Percentiles rank a stretch among this genome's conserved stretches.
Evolutionary conservation across 192 early-diverging fungal species (phyloP).

Genomic region (Coemansia sp.): DNA sequence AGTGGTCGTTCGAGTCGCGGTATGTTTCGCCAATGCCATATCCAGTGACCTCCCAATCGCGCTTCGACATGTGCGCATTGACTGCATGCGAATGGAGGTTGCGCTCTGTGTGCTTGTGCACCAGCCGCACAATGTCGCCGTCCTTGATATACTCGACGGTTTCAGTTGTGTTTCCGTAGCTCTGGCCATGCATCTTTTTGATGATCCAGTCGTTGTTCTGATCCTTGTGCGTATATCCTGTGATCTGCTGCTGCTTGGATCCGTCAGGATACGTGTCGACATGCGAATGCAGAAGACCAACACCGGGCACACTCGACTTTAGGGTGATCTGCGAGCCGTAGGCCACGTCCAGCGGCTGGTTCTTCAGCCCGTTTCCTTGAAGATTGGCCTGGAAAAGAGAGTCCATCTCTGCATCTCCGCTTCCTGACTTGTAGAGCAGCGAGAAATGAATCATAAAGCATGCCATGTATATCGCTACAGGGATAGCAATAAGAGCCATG

Average conservation of each 20-base stretch:
- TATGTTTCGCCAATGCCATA: constrained; percentile 72
- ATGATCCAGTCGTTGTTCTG: constrained; percentile 87
- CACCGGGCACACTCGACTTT: constrained; percentile 79
- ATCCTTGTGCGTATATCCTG: constrained; percentile 92
- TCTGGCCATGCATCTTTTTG: constrained; percentile 29
- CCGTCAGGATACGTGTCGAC: constrained; percentile 76
- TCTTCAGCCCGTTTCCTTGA: constrained; percentile 71
- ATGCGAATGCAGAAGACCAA: constrained; percentile 94
- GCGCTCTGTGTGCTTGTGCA: constrained; percentile 62
- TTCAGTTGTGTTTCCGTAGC: constrained; percentile 36
- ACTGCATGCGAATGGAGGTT: constrained; percentile 75
- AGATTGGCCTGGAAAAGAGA: constrained; percentile 96
- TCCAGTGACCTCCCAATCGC: constrained; percentile 84
- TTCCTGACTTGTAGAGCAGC: constrained; percentile 75
- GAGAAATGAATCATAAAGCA: constrained; percentile 88
- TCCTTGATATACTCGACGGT: constrained; percentile 52
- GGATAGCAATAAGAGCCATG: constrained; percentile 76
- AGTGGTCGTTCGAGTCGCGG: constrained; percentile 86
- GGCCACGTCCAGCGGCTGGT: constrained; percentile 86
- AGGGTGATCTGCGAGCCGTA: constrained; percentile 89
- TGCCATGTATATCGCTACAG: constrained; percentile 78
- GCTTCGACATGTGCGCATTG: constrained; percentile 65
- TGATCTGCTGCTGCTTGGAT: constrained; percentile 96
- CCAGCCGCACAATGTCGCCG: constrained; percentile 77
- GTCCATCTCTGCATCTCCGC: constrained; percentile 92